A percentile compares a stretch with the other conserved stretches of the same genome.
Evolutionary conservation across 1,284 basidiomycete species (phyloP).

Genomic region (Leccinum subspadiceum): DNA sequence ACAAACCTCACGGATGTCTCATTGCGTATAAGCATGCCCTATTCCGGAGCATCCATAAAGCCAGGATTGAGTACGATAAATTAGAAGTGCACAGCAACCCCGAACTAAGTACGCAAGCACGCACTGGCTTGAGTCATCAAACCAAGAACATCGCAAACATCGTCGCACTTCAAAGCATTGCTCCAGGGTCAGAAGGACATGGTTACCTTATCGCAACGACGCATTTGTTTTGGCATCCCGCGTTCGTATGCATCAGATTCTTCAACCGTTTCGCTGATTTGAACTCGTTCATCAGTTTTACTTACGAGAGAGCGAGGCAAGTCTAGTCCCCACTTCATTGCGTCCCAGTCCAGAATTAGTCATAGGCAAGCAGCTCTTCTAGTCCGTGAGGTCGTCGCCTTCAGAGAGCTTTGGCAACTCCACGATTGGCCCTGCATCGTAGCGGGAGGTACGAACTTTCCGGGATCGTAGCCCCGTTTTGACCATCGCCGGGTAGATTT

Average conservation of each 20-base stretch:
- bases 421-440: slow-evolving; percentile 76
- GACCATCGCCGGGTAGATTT: slow-evolving; percentile 62
- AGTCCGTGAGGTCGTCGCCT: slow-evolving; percentile 61
- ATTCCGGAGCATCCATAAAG: slow-evolving; percentile 49
- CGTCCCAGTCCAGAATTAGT: not conserved
- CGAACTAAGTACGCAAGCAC: slow-evolving; percentile 30
- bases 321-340: not conserved
- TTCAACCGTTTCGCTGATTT: slow-evolving; percentile 3
- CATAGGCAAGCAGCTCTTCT: slow-evolving; percentile 70
- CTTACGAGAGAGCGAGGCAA: slow-evolving; percentile 84
- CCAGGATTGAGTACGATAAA: slow-evolving; percentile 67
- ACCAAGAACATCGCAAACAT: slow-evolving; percentile 85
- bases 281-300: slow-evolving; percentile 52
- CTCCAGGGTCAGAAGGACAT: slow-evolving; percentile 33
- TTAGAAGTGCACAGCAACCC: slow-evolving; percentile 46
- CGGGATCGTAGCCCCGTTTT: not conserved
- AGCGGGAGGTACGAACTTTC: slow-evolving; percentile 64
- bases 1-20: slow-evolving; percentile 82
- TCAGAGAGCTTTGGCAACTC: slow-evolving; percentile 49
- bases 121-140: slow-evolving; percentile 62
- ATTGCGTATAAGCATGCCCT: slow-evolving; percentile 62
- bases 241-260: slow-evolving; percentile 42
- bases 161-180: slow-evolving; percentile 55
- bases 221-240: slow-evolving; percentile 93
- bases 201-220: slow-evolving; percentile 81